Evolutionary conservation across 768 basidiomycete species (phyloP), one percentile per base, ranked within the genome.

Genomic region (Mycena alexandri): DNA sequence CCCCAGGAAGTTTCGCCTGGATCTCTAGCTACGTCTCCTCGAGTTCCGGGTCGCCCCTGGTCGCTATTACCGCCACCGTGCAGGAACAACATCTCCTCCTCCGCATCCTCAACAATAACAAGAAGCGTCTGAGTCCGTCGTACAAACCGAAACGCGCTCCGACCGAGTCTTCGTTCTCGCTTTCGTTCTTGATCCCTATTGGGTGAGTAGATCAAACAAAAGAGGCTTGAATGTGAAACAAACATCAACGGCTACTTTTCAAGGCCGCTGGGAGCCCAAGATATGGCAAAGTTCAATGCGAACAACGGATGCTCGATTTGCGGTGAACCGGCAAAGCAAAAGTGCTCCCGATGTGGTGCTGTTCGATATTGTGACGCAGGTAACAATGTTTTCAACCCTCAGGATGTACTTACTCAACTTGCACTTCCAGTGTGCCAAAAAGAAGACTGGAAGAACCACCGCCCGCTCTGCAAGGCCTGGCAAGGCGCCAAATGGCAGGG

Each of bases 361-460:
- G 59, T 67, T 43, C 57, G 70, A 24, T 71, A 71, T 42, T 71
- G 70, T 54, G 59, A 61, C 22, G 61, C 65, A 42, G 70, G 70
- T 71, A 50, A 42, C 42, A 9, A 47, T 12, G 14, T 29, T 41
- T 16, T 33, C n/a, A 11, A 33, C 34, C 25, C 53, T 21, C 38
- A 16, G 3, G 13, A 21, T 3, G 19, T 17, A 14, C 25, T 22
- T 16, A 44, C 42, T 17, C 36, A 33, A 4, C 50, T 52, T 21
- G 7, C 5, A 17, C 7, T 21, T 67, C 14, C 14, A 38, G 70
- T 48, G 16, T 71, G 70, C 53, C 70, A 71, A 38, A 71, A 71
- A 42, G 65, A 71, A 11, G 66, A 71, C 50, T 71, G 70, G 70
- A 71, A 67, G 53, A 55, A 21, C 34, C 70, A 71, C 21, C 61